Base-by-base conservation (phyloP, 2,329 filamentous ascomycete genomes). In the Fusarium oxysporum region DNA sequence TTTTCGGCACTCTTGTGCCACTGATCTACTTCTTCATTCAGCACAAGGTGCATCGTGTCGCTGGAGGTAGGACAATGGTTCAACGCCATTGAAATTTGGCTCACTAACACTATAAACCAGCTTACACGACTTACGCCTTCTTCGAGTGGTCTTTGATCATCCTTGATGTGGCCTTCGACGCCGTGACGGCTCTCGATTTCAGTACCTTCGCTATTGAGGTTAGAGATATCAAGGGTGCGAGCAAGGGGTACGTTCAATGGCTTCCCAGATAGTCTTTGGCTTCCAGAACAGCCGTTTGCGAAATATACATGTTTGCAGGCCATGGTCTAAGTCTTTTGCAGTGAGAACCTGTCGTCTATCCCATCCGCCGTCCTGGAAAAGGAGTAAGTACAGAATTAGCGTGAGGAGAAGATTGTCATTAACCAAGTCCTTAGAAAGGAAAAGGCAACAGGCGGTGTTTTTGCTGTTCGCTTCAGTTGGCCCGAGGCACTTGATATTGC, bases 211-310 rank as follows among this genome's bases (percentile, higher is more conserved):
- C 98, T 82, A 85, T 99, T 78, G 88, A 95, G 76, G 88, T 99
- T 73, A 94, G 90, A 86, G 96, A 98, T 85, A 89, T 95, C 75
- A 96, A 95, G 85, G 95, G 95, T 74, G 85, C 92, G 80, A 96
- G 93, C 87, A 95, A 96, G 93, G 95, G 96, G 96, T 99, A 99
- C 90, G 96, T 99, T 86, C 90, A 92, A 86, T 92, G 92, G 92
- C 95, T 98, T 89, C 96, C 96, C 77, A 94, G 91, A 86, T 98
- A 95, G 89, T 80, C 80, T 81, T 79, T 80, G 69, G 66, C 55
- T 73, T 62, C 61, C 47, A 62, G 71, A 73, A 68, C 65, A 75
- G 72, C 62, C 57, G 57, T 67, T 77, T 80, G 68, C 77, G 78
- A 66, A 78, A 77, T 78, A 81, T 72, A 80, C 63, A 77, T 67